Percentiles rank a stretch among this genome's conserved stretches.
phyloP scores from a whole-genome alignment of 225 moss, liverwort and hornwort genomes.

The Pseudoscleropodium purum region DNA sequence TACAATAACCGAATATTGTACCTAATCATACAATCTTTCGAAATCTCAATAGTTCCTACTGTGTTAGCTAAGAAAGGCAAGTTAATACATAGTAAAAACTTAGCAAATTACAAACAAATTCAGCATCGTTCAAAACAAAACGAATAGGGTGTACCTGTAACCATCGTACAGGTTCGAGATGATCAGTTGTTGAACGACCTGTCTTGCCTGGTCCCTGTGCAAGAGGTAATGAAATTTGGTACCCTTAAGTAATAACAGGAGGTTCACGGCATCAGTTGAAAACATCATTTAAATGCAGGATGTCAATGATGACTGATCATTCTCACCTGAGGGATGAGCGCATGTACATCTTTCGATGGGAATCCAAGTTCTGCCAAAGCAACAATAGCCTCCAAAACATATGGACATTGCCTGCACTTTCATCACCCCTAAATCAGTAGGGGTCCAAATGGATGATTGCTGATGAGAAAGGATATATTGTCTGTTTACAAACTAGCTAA shows the following conservation, averaged over 20 bases:
- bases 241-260: background rate
- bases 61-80: background rate
- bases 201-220: slow-evolving; percentile 63
- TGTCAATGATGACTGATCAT: background rate
- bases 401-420: slow-evolving; percentile 75
- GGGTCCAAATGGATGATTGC: background rate
- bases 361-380: slow-evolving; percentile 87
- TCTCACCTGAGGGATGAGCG: slow-evolving; percentile 72
- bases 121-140: background rate
- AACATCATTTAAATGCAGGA: background rate
- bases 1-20: background rate
- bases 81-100: background rate
- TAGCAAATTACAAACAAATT: background rate
- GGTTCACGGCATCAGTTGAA: background rate
- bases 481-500: background rate
- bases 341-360: slow-evolving; percentile 72
- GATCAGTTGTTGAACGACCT: slow-evolving; percentile 51
- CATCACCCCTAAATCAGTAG: background rate
- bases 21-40: background rate
- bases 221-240: background rate
- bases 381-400: slow-evolving; percentile 79
- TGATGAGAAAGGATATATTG: background rate
- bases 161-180: slow-evolving; percentile 75
- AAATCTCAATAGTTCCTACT: background rate
- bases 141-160: slow-evolving; percentile 53